phyloP scores from a whole-genome alignment of 192 early-diverging fungal genomes.

The Entomortierella beljakovae region DNA sequence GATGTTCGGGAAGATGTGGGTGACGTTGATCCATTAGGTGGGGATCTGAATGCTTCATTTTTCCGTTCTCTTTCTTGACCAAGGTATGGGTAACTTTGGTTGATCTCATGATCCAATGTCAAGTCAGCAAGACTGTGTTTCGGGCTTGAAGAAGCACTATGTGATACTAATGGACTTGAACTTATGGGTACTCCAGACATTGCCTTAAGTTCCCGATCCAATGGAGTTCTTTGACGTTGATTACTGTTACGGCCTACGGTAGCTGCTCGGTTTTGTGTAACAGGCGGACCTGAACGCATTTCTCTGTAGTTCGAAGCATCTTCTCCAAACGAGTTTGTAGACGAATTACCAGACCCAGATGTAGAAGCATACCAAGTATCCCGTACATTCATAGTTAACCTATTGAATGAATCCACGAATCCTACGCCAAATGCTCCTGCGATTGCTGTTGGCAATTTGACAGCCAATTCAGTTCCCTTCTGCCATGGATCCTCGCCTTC shows the following conservation, averaged over 20 bases:
- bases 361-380: slow-evolving; percentile 45
- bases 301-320: slow-evolving; percentile 23
- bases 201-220: slow-evolving; percentile 33
- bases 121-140: slow-evolving; percentile 39
- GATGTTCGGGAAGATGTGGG: neutral
- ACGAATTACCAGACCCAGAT: neutral
- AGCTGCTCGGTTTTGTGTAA: slow-evolving; percentile 25
- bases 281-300: slow-evolving; percentile 6
- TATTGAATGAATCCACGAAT: slow-evolving; percentile 37
- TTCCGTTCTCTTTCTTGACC: slow-evolving; percentile 10
- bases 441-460: slow-evolving; percentile 42
- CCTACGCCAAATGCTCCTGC: slow-evolving; percentile 37
- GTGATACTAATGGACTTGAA: neutral
- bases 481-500: slow-evolving; percentile 37
- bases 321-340: neutral
- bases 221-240: slow-evolving; percentile 12
- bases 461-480: slow-evolving; percentile 30
- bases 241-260: slow-evolving; percentile 44
- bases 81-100: slow-evolving; percentile 14
- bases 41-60: neutral
- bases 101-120: slow-evolving; percentile 40
- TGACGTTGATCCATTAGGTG: slow-evolving; percentile 17
- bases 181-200: slow-evolving; percentile 14
- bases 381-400: slow-evolving; percentile 43
- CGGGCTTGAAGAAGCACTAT: slow-evolving; percentile 28